phyloP scores from a whole-genome alignment of 768 basidiomycete species.

The Tremella fuciformis region DNA sequence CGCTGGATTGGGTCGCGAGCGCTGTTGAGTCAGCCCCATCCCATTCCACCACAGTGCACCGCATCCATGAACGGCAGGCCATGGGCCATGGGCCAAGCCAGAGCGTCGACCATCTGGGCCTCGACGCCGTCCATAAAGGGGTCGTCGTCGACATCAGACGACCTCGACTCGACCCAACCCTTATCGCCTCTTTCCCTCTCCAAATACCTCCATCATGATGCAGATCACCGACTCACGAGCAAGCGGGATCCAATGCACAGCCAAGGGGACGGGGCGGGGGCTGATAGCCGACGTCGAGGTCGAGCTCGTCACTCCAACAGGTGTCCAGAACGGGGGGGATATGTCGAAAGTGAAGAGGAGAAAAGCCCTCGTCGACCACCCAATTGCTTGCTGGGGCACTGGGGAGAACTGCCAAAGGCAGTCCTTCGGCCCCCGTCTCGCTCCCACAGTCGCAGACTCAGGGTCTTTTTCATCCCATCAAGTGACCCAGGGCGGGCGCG shows the following conservation, averaged over 20 bases:
- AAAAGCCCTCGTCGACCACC: background rate
- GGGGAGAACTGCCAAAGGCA: background rate
- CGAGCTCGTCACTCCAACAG: conserved; percentile 1
- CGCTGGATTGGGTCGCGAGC: conserved; percentile 53
- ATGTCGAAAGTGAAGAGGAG: background rate
- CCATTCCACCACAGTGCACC: background rate
- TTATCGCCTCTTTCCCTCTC: too few relatives aligned
- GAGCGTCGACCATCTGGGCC: too few relatives aligned
- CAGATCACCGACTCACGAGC: conserved; percentile 29
- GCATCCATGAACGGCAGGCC: too few relatives aligned
- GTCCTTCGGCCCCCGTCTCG: background rate
- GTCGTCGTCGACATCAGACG: too few relatives aligned
- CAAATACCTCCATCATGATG: too few relatives aligned
- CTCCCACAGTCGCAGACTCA: background rate
- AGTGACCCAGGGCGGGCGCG: too few relatives aligned
- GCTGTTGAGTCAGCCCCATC: background rate
- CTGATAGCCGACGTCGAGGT: conserved; percentile 5
- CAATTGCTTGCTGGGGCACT: background rate
- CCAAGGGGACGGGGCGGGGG: conserved; percentile 16
- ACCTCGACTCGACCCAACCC: too few relatives aligned
- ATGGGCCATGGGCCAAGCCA: too few relatives aligned
- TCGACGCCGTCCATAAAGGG: too few relatives aligned
- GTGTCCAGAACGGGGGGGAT: conserved; percentile 2
- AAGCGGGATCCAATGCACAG: conserved; percentile 47
- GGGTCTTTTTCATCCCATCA: background rate